Conservation (phyloP, 1,139 yeast genomes). For the Tardiomyces depauwii region DNA sequence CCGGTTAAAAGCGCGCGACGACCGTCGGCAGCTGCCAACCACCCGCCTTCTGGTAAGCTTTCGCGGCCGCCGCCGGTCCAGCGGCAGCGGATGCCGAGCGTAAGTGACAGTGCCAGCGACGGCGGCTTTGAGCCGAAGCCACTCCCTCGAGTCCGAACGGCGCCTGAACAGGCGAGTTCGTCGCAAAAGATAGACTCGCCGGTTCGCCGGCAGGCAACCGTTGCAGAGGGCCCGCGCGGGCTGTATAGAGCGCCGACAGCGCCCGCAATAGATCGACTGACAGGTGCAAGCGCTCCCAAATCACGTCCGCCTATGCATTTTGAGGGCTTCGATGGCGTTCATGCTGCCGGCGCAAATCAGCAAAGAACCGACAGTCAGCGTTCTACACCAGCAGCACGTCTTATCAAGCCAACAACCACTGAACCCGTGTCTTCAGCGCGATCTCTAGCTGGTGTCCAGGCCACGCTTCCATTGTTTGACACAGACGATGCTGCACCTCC, state of each 20-base stretch:
- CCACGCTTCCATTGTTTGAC: conserved; percentile 2
- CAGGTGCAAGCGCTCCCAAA: no score
- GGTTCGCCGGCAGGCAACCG: no score
- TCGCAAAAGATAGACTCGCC: no score
- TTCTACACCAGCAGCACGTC: conserved; percentile 1
- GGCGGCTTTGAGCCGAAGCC: background rate
- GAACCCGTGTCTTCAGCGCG: background rate
- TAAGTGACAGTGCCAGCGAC: background rate
- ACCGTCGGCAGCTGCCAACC: background rate
- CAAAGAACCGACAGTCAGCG: conserved; percentile 1
- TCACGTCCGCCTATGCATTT: conserved; percentile 5
- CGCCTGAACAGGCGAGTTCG: background rate
- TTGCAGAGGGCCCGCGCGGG: no score
- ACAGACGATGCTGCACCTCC: no score
- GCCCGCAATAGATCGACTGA: background rate
- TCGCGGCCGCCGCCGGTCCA: background rate
- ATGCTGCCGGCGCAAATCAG: conserved; percentile 1
- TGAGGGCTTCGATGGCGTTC: background rate
- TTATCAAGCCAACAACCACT: background rate
- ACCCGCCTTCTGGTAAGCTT: background rate
- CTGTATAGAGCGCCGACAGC: no score
- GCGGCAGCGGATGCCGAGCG: background rate
- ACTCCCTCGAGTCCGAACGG: conserved; percentile 2
- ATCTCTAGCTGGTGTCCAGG: background rate
- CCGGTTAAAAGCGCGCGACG: background rate